These are phyloP conservation scores for Protea cynaroides DNA, from an alignment of 164 flowering plant genomes.

Conservation along the genomic window DNA sequence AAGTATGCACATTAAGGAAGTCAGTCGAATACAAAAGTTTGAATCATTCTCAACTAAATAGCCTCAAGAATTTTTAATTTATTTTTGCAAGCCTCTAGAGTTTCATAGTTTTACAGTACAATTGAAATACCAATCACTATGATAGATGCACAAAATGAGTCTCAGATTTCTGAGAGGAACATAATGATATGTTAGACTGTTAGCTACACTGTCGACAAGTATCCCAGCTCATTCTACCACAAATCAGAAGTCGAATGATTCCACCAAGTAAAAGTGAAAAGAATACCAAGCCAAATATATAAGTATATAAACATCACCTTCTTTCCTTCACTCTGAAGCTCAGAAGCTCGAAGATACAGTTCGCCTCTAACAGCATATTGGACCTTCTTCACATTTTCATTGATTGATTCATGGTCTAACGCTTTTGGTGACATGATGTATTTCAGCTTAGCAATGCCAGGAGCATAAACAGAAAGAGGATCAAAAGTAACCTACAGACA, in stretches of 20 bases:
- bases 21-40: neutral
- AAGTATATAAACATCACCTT: constrained; percentile 41
- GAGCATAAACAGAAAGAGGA: neutral
- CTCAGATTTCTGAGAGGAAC: neutral
- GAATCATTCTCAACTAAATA: neutral
- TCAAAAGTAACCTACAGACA: constrained; percentile 1
- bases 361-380: constrained; percentile 98
- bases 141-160: neutral
- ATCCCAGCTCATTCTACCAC: neutral
- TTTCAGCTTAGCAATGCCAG: neutral
- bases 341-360: constrained; percentile 95
- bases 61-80: neutral
- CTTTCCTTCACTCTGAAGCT: constrained; percentile 98
- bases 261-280: neutral
- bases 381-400: constrained; percentile 88
- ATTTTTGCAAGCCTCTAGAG: too few species aligned
- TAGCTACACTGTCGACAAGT: neutral
- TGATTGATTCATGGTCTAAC: constrained; percentile 70
- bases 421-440: constrained; percentile 58
- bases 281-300: neutral
- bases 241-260: neutral
- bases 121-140: neutral
- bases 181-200: neutral
- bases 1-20: constrained; percentile 1
- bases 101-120: neutral